A percentile compares a stretch with the other conserved stretches of the same genome.
These are phyloP conservation scores for Candida saitoana DNA, from an alignment of 805 yeast species.

Conservation along the genomic window DNA sequence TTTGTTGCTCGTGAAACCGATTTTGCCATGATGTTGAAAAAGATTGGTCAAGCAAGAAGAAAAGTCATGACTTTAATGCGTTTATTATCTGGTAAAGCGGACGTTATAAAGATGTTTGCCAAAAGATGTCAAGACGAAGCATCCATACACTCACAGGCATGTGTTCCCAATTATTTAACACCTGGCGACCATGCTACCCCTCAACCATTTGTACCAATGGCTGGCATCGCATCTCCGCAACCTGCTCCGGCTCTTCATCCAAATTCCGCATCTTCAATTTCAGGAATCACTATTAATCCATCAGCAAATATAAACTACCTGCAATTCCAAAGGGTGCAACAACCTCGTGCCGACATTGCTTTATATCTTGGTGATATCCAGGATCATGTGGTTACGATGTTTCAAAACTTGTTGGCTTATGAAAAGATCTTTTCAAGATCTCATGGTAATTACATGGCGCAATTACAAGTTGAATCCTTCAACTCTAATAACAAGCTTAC, in stretches of 20 bases:
- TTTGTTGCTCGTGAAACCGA: conserved; percentile 74
- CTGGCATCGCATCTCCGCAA: conserved; percentile 21
- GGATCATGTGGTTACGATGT: conserved; percentile 96
- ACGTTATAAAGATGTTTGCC: conserved; percentile 93
- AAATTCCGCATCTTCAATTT: not conserved
- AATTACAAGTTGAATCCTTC: conserved; percentile 88
- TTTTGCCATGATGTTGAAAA: conserved; percentile 68
- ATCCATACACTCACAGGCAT: conserved; percentile 7
- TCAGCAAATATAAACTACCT: not conserved
- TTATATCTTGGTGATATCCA: conserved; percentile 92
- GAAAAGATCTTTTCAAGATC: conserved; percentile 92
- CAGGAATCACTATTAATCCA: conserved; percentile 8
- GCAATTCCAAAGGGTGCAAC: conserved; percentile 9
- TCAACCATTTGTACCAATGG: conserved; percentile 33
- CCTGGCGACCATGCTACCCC: conserved; percentile 11
- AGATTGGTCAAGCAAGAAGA: conserved; percentile 85
- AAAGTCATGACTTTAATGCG: conserved; percentile 92
- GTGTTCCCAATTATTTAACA: conserved; percentile 15
- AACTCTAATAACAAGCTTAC: conserved; percentile 82
- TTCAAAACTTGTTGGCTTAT: conserved; percentile 80
- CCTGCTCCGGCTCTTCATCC: conserved; percentile 13
- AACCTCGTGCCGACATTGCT: conserved; percentile 89
- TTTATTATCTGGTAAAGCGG: conserved; percentile 87
- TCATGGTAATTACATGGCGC: conserved; percentile 90
- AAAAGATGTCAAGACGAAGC: conserved; percentile 85